Conservation (phyloP, 352 stramenopile genomes). For the Phytophthora melonis region DNA sequence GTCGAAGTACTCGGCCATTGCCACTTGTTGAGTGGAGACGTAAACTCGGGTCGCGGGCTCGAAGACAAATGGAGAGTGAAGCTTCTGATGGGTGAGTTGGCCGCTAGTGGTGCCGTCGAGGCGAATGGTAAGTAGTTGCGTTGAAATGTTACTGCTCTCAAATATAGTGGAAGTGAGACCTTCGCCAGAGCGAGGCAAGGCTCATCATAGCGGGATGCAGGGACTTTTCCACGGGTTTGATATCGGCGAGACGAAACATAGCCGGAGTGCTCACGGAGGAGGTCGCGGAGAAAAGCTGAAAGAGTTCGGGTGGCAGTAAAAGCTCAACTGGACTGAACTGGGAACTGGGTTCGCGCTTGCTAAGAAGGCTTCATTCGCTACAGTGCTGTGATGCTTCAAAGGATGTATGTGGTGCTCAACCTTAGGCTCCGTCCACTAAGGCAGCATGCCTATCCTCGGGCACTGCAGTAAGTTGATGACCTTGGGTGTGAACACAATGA, state of each 20-base stretch:
- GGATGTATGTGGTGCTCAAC: background rate
- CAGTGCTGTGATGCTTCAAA: background rate
- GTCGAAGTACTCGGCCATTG: conserved; percentile 23
- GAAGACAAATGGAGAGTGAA: conserved; percentile 15
- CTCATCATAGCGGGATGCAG: background rate
- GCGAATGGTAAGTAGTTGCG: background rate
- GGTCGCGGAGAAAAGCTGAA: background rate
- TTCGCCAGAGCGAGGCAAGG: background rate
- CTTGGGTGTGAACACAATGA: background rate
- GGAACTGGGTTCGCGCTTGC: conserved; percentile 13
- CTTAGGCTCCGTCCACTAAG: background rate
- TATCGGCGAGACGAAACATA: background rate
- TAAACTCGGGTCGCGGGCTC: background rate
- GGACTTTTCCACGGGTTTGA: background rate
- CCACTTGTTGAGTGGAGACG: background rate
- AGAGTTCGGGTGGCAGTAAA: background rate
- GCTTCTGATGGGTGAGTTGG: background rate
- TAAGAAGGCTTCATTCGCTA: background rate
- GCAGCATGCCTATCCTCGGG: background rate
- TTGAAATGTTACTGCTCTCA: conserved; percentile 10
- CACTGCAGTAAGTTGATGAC: background rate
- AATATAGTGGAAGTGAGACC: conserved; percentile 10
- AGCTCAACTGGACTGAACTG: conserved; percentile 23
- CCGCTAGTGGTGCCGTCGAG: background rate
- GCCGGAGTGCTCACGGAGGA: background rate